Base-by-base conservation (phyloP, 1,139 yeast genomes). In the Kurtzmaniella quercitrusa region DNA sequence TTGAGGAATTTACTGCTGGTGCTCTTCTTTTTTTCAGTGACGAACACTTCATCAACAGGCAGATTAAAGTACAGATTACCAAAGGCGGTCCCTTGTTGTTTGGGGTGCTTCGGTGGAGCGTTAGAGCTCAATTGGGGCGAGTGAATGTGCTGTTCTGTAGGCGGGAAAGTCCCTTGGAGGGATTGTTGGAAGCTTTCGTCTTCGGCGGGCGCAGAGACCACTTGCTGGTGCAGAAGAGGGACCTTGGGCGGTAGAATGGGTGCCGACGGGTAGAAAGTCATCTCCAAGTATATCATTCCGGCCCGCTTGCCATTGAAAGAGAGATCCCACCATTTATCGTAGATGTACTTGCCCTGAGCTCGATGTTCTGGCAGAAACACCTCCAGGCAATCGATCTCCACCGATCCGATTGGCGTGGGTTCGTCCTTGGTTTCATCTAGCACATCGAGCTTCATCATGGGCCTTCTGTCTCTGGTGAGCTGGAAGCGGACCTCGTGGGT, bases 361-460 rank as follows among this genome's bases (percentile, higher is more conserved):
- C 77, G 74, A 19, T 81, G 74, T 50, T 79, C 73, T 2, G 60
- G 69, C 1, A 61, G 65, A 47, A 88, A 80, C 0, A 90, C 90
- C 4, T 81, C 79, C 19, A 85, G 71, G 48, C 93, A 79, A 58
- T 88, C 95, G 38, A 93, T 80, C 44, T 84, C 88, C 19, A 85
- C 73, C 53, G 82, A 87, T 2, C 97, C 96, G 44, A 93, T 85
- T 10, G 94, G 80, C 21, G 89, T 87, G 1, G 97, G 95, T 37
- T 86, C 86, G 56, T 81, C 78, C 54, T 89, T 90, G 39, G 88
- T 85, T 58, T 93, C 95, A 61, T 93, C 98, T 51, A 91, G 76
- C 1, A 89, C 82, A 41, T 88, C 89, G 1, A 93, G 67, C 50
- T 80, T 80, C 62, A 93, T 62, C 1, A 73, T 50, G 1, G 90